Evolutionary conservation across 2,329 filamentous ascomycete genomes (phyloP), one percentile per base, ranked within the genome.

Genomic region (Nothopassalora personata): DNA sequence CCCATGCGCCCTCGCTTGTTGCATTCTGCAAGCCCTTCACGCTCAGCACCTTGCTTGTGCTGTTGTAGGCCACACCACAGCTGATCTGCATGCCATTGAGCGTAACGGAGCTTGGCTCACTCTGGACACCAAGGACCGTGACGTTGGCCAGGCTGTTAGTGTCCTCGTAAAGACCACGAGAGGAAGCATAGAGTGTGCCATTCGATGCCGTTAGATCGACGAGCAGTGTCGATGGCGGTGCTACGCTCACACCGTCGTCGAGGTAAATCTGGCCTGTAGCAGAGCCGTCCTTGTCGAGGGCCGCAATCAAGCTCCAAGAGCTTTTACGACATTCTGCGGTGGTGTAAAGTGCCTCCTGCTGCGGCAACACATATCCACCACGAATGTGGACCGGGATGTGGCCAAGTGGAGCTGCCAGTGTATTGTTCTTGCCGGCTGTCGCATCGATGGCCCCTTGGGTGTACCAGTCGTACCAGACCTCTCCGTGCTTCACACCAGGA

Each of bases 391-490:
- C 81, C 0, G 88, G 88, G 43, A 92, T 91, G 66, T 91, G 83
- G 11, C 83, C 82, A 2, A 87, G 73, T 0, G 85, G 85, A 4
- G 85, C 85, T 19, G 77, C 69, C 59, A 87, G 83, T 4, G 83
- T 85, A 11, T 79, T 80, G 68, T 87, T 87, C 57, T 80, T 76
- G 9, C 82, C 81, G 1, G 81, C 74, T 0, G 78, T 81, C n/a
- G 27, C 27, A 15, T 76, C 68, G 3, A 90, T 76, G 0, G 77
- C 78, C 0, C 78, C 79, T 53, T 85, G 82, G n/a, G 81, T 87
- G 72, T 91, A 91, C 87, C 88, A 92, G 71, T 92, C 88, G 67
- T 91, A 92, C 86, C 88, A 92, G 1, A 84, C 72, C 45, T 83
- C 82, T 27, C 78, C 85, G 0, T 80, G 73, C 1, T 79, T 79